A percentile compares a stretch with the other conserved stretches of the same genome.
These are phyloP conservation scores for Tolypocladium amazonense DNA, from an alignment of 2,329 filamentous ascomycete genomes.

Conservation along the genomic window DNA sequence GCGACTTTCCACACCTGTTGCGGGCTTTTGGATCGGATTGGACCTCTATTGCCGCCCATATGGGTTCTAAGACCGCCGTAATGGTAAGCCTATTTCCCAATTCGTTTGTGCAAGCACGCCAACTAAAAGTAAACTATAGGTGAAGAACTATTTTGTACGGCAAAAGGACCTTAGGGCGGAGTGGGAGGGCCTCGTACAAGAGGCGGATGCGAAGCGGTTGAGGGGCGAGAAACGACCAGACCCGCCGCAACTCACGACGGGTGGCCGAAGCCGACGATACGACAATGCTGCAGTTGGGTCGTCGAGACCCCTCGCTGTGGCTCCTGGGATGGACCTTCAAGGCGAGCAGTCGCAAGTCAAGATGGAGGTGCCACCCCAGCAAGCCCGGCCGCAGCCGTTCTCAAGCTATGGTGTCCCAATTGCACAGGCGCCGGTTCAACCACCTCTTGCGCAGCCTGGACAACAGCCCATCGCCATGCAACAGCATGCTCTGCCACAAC, in stretches of 20 bases:
- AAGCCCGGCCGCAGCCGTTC: constrained; percentile 25
- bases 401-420: constrained; percentile 35
- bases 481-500: constrained; percentile 24
- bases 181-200: constrained; percentile 48
- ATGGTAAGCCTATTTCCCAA: constrained; percentile 50
- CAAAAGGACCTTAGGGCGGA: constrained; percentile 51
- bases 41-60: constrained; percentile 61
- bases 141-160: constrained; percentile 58
- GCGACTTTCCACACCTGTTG: constrained; percentile 63
- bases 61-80: constrained; percentile 77
- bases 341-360: constrained; percentile 36
- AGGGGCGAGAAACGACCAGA: constrained; percentile 49
- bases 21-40: constrained; percentile 72
- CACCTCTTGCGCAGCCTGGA: constrained; percentile 13
- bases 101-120: constrained; percentile 1
- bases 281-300: constrained; percentile 22
- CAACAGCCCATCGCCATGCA: constrained; percentile 20
- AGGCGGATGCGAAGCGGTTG: constrained; percentile 45
- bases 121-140: constrained; percentile 26
- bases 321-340: constrained; percentile 30
- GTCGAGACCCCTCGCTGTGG: constrained; percentile 35
- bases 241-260: constrained; percentile 44
- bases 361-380: constrained; percentile 26
- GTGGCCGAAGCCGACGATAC: constrained; percentile 40
- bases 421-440: constrained; percentile 28